Evolutionary conservation across 2,329 filamentous ascomycete species (phyloP), one percentile per base, ranked within the genome.

Genomic region (Zasmidium angulare): DNA sequence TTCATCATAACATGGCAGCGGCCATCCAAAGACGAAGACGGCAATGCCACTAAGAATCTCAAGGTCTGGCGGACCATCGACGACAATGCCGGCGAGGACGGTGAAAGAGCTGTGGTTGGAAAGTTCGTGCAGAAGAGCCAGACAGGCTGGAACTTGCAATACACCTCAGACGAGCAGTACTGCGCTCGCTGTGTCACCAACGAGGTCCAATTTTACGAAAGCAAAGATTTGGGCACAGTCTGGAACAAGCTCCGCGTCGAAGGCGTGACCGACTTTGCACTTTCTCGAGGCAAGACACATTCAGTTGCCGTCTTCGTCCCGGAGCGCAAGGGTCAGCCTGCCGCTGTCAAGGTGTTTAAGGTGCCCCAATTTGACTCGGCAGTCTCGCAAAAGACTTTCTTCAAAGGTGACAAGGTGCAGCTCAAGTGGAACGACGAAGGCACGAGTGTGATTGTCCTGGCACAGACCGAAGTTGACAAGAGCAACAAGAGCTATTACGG

Each of bases 401-500:
- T 92, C 86, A 99, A 99, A 81, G 93, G 93, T 64, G 95, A 99
- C 82, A 98, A 98, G 81, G 93, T 99, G 50, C 92, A 97, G 78
- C 81, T 99, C 73, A 97, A 97, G 81, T 99, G 95, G 95, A 99
- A 99, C 78, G 86, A 89, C 67, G 82, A 91, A 63, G 95, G 95
- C 55, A 96, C 93, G 40, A 93, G 89, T 74, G 78, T 98, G 73
- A 89, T 99, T 71, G 93, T 98, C 66, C 85, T 99, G 71, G 93
- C 95, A 57, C 93, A 98, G 81, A 99, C 95, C 29, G 95, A 99
- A 64, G 95, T 98, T 55, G 95, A 99, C 79, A 96, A 95, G 80
- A 92, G 92, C 59, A 96, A 96, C 78, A 98, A 98, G 86, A 97
- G 91, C 78, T 99, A 99, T 81, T 99, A 99, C 70, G 95, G 95